Conservation (phyloP, 176 grass and related monocot genomes). For the Secale cereale region DNA sequence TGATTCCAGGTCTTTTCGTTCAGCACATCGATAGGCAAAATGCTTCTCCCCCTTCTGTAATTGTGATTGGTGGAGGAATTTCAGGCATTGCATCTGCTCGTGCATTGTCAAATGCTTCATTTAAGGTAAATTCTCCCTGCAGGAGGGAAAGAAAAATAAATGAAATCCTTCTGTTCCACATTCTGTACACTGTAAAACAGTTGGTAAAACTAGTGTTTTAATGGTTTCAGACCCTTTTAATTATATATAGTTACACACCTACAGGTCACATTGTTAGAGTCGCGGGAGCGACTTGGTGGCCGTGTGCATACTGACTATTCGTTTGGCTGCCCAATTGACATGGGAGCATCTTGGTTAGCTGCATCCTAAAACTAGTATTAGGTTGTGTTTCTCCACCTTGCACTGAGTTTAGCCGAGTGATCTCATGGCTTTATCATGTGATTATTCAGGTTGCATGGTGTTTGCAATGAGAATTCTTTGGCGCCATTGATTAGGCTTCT, state of each 20-base stretch:
- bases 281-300: conserved; percentile 75
- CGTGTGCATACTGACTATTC: conserved; percentile 95
- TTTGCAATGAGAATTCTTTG: conserved; percentile 96
- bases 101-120: conserved; percentile 77
- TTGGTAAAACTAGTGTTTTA: neutral
- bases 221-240: neutral
- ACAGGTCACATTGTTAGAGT: conserved; percentile 88
- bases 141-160: neutral
- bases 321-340: conserved; percentile 95
- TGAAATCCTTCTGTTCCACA: neutral
- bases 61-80: conserved; percentile 97
- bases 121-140: conserved; percentile 55
- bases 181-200: neutral
- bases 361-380: conserved; percentile 9
- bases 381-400: conserved; percentile 14
- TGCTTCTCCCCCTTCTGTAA: conserved; percentile 67
- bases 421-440: conserved; percentile 41
- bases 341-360: conserved; percentile 97
- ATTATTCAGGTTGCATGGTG: conserved; percentile 95
- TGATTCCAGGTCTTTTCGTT: conserved; percentile 59
- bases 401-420: neutral
- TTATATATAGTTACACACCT: conserved; percentile 27
- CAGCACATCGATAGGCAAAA: conserved; percentile 74
- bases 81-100: conserved; percentile 87
- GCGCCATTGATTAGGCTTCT: conserved; percentile 91